These are phyloP conservation scores for Curvularia hawaiiensis DNA, from an alignment of 2,329 filamentous ascomycete species.

Conservation along the genomic window DNA sequence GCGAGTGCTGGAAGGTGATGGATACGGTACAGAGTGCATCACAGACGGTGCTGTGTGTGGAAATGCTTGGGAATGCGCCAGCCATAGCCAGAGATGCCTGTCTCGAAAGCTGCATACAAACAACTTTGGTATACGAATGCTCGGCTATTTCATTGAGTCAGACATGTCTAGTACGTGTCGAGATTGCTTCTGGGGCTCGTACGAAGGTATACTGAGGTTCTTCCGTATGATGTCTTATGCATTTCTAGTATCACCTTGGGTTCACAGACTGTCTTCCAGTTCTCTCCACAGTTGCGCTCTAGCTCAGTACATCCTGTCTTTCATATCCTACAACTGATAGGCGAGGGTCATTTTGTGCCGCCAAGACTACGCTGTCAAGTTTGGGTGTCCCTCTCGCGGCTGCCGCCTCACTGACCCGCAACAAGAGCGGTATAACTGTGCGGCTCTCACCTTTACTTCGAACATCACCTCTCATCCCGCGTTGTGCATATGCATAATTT, in stretches of 20 bases:
- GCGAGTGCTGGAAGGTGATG: background rate
- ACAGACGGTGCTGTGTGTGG: background rate
- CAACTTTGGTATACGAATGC: background rate
- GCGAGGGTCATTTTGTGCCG: background rate
- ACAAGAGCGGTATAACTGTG: background rate
- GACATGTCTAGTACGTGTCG: background rate
- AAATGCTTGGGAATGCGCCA: background rate
- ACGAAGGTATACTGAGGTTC: background rate
- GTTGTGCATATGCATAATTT: constrained; percentile 7
- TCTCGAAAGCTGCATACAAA: background rate
- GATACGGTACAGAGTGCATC: background rate
- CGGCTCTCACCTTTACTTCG: background rate
- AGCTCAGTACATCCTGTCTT: background rate
- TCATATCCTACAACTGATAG: background rate
- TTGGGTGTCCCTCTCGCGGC: background rate
- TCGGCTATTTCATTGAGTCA: background rate
- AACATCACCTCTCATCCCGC: background rate
- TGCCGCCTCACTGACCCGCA: background rate
- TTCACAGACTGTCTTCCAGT: background rate
- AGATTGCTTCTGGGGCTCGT: background rate
- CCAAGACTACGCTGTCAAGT: background rate
- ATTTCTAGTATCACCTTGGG: background rate
- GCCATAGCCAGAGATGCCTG: background rate
- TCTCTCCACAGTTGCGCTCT: background rate
- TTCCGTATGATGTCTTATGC: background rate